Evolutionary conservation across 257 asterid species (phyloP).

Genomic region (Penstemon newberryi): DNA sequence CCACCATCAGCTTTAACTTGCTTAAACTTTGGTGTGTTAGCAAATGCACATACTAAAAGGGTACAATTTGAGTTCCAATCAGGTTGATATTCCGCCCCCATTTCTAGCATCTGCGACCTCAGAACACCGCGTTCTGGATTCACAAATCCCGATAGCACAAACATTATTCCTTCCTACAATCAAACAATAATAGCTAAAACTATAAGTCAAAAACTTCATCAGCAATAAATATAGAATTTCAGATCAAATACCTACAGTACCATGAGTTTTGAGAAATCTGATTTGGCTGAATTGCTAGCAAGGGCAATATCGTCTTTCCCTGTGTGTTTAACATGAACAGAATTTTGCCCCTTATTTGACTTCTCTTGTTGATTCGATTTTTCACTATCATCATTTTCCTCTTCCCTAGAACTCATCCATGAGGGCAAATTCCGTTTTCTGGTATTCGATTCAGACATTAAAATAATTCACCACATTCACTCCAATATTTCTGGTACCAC

Average conservation of each 20-base stretch:
- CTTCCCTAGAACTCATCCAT: slow-evolving; percentile 76
- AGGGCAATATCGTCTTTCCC: slow-evolving; percentile 22
- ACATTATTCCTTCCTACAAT: slow-evolving; percentile 76
- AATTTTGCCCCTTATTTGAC: slow-evolving; percentile 31
- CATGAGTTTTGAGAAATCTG: slow-evolving; percentile 63
- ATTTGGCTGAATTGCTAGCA: slow-evolving; percentile 33
- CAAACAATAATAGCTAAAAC: slow-evolving; percentile 17
- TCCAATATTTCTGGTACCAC: slow-evolving; percentile 18
- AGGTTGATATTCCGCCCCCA: slow-evolving; percentile 92
- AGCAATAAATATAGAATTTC: background rate
- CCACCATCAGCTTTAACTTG: slow-evolving; percentile 90
- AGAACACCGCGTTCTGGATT: slow-evolving; percentile 82
- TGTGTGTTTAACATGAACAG: slow-evolving; percentile 7
- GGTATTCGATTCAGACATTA: slow-evolving; percentile 46
- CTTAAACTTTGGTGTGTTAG: slow-evolving; percentile 86
- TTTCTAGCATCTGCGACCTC: slow-evolving; percentile 84
- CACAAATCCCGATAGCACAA: slow-evolving; percentile 91
- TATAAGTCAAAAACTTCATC: background rate
- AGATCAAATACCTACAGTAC: slow-evolving; percentile 32
- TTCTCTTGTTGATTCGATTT: slow-evolving; percentile 33
- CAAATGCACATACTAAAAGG: slow-evolving; percentile 77
- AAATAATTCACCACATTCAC: slow-evolving; percentile 10
- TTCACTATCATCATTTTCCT: slow-evolving; percentile 36
- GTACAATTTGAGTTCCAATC: slow-evolving; percentile 89
- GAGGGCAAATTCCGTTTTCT: slow-evolving; percentile 83